phyloP scores from a whole-genome alignment of 1,139 yeast genomes.

The Groenewaldozyma sp. region DNA sequence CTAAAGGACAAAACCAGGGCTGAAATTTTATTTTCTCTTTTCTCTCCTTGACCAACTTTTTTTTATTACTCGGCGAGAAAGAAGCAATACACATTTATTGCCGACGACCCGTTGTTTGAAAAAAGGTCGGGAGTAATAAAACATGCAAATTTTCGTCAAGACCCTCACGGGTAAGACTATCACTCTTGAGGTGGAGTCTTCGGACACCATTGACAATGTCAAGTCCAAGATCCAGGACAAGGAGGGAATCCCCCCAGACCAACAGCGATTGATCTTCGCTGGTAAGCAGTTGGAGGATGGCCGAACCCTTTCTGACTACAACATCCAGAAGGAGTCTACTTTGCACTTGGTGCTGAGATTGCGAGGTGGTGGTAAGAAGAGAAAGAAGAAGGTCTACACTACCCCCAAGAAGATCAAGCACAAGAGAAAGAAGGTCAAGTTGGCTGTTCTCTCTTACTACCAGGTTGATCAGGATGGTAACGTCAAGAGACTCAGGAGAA shows the following conservation, averaged over 20 bases:
- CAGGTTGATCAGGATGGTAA: conserved; percentile 98
- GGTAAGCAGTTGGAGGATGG: conserved; percentile 99
- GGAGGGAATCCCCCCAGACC: conserved; percentile 99
- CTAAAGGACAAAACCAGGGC: no score
- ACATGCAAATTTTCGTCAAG: conserved; percentile 97
- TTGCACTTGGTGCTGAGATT: conserved; percentile 95
- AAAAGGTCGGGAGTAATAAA: conserved; percentile 9
- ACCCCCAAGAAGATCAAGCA: conserved; percentile 68
- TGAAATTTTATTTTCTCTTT: no score
- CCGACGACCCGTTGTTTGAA: conserved; percentile 25
- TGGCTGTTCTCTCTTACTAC: conserved; percentile 99
- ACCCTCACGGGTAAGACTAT: conserved; percentile 99
- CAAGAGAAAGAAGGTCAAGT: conserved; percentile 23
- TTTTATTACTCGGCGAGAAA: conserved; percentile 20
- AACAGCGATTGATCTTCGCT: conserved; percentile 98
- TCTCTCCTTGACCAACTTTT: no score
- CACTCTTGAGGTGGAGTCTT: conserved; percentile 98
- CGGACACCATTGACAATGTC: conserved; percentile 99
- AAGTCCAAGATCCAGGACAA: conserved; percentile 98
- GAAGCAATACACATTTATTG: conserved; percentile 23
- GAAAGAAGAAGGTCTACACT: conserved; percentile 99
- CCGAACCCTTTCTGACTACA: conserved; percentile 98
- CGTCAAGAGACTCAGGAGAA: conserved; percentile 98
- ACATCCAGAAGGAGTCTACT: conserved; percentile 99
- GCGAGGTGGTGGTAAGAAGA: conserved; percentile 99